Conservation (phyloP, 805 yeast genomes). For the Ogataea nitratoaversa region DNA sequence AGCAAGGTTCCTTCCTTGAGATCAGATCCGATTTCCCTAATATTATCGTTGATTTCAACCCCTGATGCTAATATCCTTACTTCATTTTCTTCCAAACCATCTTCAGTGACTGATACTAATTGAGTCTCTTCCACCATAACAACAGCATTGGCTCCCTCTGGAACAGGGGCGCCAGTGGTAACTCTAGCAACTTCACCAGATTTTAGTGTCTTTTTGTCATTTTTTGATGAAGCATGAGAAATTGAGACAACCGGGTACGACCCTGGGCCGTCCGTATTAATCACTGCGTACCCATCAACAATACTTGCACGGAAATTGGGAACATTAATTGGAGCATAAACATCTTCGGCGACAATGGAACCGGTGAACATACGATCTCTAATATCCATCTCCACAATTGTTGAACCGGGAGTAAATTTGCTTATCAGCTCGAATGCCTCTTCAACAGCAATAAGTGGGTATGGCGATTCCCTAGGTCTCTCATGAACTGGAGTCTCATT, state of each 20-base stretch:
- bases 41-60: slow-evolving; percentile 40
- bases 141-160: slow-evolving; percentile 49
- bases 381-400: slow-evolving; percentile 21
- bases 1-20: slow-evolving; percentile 35
- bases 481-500: slow-evolving; percentile 34
- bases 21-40: slow-evolving; percentile 47
- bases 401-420: slow-evolving; percentile 31
- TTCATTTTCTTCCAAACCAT: slow-evolving; percentile 39
- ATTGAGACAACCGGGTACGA: slow-evolving; percentile 36
- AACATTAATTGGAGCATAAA: slow-evolving; percentile 35
- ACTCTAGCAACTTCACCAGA: slow-evolving; percentile 40
- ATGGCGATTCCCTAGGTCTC: slow-evolving; percentile 46
- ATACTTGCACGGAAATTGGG: slow-evolving; percentile 52
- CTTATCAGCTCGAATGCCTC: slow-evolving; percentile 36
- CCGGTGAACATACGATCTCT: slow-evolving; percentile 31
- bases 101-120: slow-evolving; percentile 30
- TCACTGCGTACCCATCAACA: slow-evolving; percentile 54
- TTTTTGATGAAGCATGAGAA: slow-evolving; percentile 39
- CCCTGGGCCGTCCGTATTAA: slow-evolving; percentile 43
- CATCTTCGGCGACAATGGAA: slow-evolving; percentile 38
- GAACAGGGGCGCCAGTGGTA: slow-evolving; percentile 56
- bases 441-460: slow-evolving; percentile 39
- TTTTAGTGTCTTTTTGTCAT: slow-evolving; percentile 9
- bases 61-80: slow-evolving; percentile 37
- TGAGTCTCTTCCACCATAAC: slow-evolving; percentile 52